These are phyloP conservation scores for Pseudocercospora fuligena DNA, from an alignment of 2,329 filamentous ascomycete species.

Conservation along the genomic window DNA sequence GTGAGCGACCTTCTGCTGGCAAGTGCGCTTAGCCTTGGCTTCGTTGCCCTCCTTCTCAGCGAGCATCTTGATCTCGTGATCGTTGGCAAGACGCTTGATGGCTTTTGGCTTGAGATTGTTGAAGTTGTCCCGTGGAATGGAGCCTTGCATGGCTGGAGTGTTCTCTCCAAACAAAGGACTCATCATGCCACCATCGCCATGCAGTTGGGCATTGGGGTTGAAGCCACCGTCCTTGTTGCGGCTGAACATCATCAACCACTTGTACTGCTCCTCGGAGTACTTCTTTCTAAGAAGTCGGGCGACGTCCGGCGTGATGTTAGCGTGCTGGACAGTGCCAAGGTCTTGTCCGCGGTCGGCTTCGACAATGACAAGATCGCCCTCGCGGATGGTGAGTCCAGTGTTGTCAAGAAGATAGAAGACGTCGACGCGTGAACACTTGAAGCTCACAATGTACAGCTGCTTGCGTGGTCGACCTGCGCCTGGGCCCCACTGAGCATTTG, in stretches of 20 bases:
- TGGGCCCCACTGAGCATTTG: conserved; percentile 36
- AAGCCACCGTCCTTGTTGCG: conserved; percentile 41
- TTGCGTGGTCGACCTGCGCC: conserved; percentile 51
- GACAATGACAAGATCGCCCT: conserved; percentile 93
- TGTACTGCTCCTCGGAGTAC: conserved; percentile 93
- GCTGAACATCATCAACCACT: conserved; percentile 99
- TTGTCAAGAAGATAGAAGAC: conserved; percentile 98
- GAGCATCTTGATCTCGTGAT: conserved; percentile 85
- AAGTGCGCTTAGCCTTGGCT: conserved; percentile 94
- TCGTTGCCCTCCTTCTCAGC: conserved; percentile 97
- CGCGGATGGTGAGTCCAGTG: conserved; percentile 86
- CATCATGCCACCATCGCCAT: conserved; percentile 34
- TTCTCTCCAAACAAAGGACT: conserved; percentile 25
- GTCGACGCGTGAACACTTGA: conserved; percentile 94
- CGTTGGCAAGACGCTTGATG: conserved; percentile 92
- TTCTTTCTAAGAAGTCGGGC: conserved; percentile 90
- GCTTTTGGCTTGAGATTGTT: conserved; percentile 88
- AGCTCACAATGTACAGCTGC: conserved; percentile 84
- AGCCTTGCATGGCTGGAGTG: conserved; percentile 34
- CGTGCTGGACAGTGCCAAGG: conserved; percentile 86
- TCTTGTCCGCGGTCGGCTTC: conserved; percentile 97
- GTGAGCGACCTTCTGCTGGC: conserved; percentile 94
- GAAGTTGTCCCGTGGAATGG: conserved; percentile 36
- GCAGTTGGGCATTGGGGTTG: conserved; percentile 42
- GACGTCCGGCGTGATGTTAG: conserved; percentile 84